Evolutionary conservation across 2,329 filamentous ascomycete species (phyloP), one percentile per base, ranked within the genome.

Genomic region (Paraphaeosphaeria minitans): DNA sequence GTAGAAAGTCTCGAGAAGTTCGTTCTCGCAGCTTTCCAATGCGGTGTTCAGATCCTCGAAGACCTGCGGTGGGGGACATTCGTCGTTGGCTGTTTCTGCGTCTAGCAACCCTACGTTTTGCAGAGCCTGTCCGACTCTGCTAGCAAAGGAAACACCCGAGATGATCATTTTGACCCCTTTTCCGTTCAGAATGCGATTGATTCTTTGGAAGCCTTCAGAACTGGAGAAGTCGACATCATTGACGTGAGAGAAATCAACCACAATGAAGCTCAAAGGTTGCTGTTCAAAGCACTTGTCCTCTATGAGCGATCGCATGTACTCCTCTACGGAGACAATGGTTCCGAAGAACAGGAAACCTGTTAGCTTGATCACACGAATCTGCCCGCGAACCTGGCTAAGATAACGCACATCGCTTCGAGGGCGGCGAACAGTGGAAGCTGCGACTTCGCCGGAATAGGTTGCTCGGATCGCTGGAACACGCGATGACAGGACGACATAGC

Each of bases 321-420:
- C 90, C 76, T 99, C 95, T 0, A 99, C 94, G 49, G 92, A 92
- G 54, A 97, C 94, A 64, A 99, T 97, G 2, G 93, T 98, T 16
- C 95, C 95, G 67, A 99, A 99, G 82, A 99, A 99, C n/a, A 99
- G 85, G 71, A 94, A 98, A 0, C 95, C 94, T 0, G 91, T 89
- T 16, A 99, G 84, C 76, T 98, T 98, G 70, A 96, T 90, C 51
- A 98, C 88, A 58, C 91, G 90, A 35, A 96, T 95, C 74, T 99
- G 95, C 33, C 87, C 85, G 3, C 94, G 93, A 16, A 95, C 93
- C 64, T 94, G 85, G 60, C 89, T 88, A 4, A 99, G 81, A 71
- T 95, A 99, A 59, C 90, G 87, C 60, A 93, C 89, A 68, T 99
- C 95, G 3, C 93, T 88, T 0, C 92, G 91, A 66, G 97, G 96